Conservation (phyloP, 2,329 filamentous ascomycete genomes). For the Arthrobotrys musiformis region DNA sequence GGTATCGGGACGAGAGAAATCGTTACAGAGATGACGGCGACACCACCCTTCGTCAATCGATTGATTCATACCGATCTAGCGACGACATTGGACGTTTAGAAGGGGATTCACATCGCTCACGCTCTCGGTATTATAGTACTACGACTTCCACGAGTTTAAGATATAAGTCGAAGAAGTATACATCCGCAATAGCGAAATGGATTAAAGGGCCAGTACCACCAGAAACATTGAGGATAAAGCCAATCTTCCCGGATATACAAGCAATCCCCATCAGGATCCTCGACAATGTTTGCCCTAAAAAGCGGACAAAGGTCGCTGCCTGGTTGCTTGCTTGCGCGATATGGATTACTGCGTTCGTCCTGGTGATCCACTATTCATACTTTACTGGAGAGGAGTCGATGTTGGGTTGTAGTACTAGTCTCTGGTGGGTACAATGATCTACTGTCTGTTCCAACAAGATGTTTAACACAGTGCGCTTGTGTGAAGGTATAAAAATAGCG, state of each 20-base stretch:
- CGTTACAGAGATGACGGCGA: constrained; percentile 31
- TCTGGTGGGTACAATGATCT: constrained; percentile 68
- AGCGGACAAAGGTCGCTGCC: constrained; percentile 64
- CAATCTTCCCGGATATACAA: constrained; percentile 75
- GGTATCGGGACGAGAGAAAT: constrained; percentile 7
- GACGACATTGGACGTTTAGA: constrained; percentile 54
- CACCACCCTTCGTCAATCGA: background rate
- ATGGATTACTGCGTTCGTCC: constrained; percentile 76
- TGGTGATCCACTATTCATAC: constrained; percentile 75
- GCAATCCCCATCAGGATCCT: constrained; percentile 73
- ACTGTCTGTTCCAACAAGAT: constrained; percentile 55
- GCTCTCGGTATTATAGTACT: constrained; percentile 40
- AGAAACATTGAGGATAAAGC: constrained; percentile 67
- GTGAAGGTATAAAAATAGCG: constrained; percentile 68
- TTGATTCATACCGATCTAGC: constrained; percentile 23
- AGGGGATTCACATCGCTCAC: constrained; percentile 44
- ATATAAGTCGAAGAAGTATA: constrained; percentile 40
- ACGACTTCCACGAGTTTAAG: constrained; percentile 34
- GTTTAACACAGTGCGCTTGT: constrained; percentile 24
- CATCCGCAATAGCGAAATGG: constrained; percentile 40
- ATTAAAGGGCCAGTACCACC: constrained; percentile 69
- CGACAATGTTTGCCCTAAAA: constrained; percentile 66
- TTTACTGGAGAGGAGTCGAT: constrained; percentile 67
- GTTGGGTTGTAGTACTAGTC: constrained; percentile 75
- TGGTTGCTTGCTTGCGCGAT: constrained; percentile 71